Evolutionary conservation across 768 basidiomycete species (phyloP), one percentile per base, ranked within the genome.

Genomic region (Tulasnella sp.): DNA sequence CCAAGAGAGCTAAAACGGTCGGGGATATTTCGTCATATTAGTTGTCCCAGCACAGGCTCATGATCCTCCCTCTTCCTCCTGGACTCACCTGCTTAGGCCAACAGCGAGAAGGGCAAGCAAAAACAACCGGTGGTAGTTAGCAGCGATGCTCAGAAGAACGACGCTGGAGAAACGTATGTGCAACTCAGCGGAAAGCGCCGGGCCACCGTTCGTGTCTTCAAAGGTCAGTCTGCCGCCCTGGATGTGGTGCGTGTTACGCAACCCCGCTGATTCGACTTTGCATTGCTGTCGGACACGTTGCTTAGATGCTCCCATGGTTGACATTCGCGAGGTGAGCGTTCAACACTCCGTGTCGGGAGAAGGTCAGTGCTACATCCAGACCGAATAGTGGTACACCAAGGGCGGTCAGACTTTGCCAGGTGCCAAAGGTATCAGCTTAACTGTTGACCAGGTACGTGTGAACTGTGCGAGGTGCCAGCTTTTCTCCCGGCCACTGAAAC

Each of bases 301-400:
- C 36, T 3, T 34, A 70, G 69, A 44, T 42, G 52, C 36, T 34
- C 69, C 69, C 19, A 70, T 70, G 69, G 69, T 70, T 32, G 69
- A 70, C 34, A 34, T 70, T 41, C 40, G 69, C 29, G 69, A 70
- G 69, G 69, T 70, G 35, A 22, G 69, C 9, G n/a, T 32, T 44
- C 22, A 47, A 29, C 16, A 62, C 52, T 14, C 2, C 19, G 16
- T 16, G 22, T 52, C 4, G 26, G 34, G 39, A 35, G 42, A 47
- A 29, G 35, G 35, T 3, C 52, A 32, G 47, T 47, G 29, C 35
- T n/a, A 29, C 32, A 17, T 26, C 37, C 26, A 32, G 16, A 17
- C 34, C 40, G 12, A 35, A 14, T 42, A 70, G 69, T 70, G 39
- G 26, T 70, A 70, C 42, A 26, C 36, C 9, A 70, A 70, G 36